phyloP scores from a whole-genome alignment of 1,284 basidiomycete species.

The Earliella scabrosa region DNA sequence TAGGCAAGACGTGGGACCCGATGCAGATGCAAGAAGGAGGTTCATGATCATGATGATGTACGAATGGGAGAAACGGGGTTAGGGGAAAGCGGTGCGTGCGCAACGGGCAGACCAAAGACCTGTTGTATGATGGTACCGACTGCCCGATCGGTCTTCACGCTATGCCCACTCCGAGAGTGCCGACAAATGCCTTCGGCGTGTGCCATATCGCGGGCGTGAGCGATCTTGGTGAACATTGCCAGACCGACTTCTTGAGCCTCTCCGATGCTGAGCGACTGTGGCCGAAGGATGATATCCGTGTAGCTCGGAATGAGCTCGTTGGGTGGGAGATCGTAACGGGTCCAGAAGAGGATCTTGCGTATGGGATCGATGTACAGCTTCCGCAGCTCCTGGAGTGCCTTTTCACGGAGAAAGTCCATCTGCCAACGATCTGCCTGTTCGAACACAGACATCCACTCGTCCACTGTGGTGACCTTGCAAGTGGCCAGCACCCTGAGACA shows the following conservation, averaged over 20 bases:
- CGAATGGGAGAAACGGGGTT: too few species aligned
- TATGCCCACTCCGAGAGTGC: constrained; percentile 1
- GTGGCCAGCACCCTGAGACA: constrained; percentile 9
- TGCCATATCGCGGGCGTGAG: constrained; percentile 13
- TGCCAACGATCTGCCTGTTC: constrained; percentile 26
- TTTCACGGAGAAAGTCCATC: constrained; percentile 20
- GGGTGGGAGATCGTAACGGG: constrained; percentile 16
- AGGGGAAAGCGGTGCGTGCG: too few species aligned
- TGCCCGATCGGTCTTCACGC: neutral
- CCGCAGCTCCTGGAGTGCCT: constrained; percentile 11
- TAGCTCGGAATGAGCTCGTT: constrained; percentile 17
- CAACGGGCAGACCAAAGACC: constrained; percentile 3
- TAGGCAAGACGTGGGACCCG: too few species aligned
- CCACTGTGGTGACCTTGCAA: constrained; percentile 18
- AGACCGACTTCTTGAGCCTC: constrained; percentile 18
- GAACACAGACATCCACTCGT: constrained; percentile 25
- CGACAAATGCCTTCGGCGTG: constrained; percentile 11
- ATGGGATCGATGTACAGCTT: constrained; percentile 18
- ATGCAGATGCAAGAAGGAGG: too few species aligned
- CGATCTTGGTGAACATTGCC: constrained; percentile 12
- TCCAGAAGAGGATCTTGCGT: constrained; percentile 21
- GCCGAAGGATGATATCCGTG: constrained; percentile 17
- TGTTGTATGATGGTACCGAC: constrained; percentile 4
- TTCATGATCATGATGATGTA: too few species aligned
- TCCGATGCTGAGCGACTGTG: constrained; percentile 10